Base-by-base conservation (phyloP, 345 rosid species). In the Diplotaxis tenuifolia region DNA sequence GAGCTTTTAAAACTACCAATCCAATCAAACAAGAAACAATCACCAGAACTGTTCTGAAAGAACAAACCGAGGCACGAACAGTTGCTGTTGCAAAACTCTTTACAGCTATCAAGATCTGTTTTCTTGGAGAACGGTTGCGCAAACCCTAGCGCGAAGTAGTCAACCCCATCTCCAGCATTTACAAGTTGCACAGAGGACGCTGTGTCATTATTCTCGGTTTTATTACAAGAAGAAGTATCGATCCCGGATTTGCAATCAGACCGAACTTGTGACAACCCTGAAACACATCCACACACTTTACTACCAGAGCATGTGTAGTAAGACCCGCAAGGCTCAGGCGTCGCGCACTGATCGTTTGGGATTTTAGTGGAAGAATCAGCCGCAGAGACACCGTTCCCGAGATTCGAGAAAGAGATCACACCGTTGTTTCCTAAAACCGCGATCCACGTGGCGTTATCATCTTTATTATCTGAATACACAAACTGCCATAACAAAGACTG, bases 31-130 rank as follows among this genome's bases (percentile, higher is more conserved):
- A 88, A 62, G 83, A 84, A 95, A 76, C 99, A 95, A 32, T 78
- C 78, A 10, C 92, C 85, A 3, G 96, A 74, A 72, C 83, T 84
- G 81, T 80, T 88, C 16, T 86, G 84, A 66, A 80, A 87, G 81
- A 91, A 93, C 72, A 89, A 50, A 57, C 84, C 97, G 32, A 86
- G 82, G 65, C 99, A 95, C 0, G 99, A 87, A 70, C 98, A 95
- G 56, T 95, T 92, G 11, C 59, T 42, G 4, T 29, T 65, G 80
- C 99, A 95, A 21, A 91, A 82, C 8, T 74, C 73, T 75, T 83
- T 84, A 84, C 99, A 95, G 3, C 89, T 81, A 68, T 79, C 80
- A 62, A 95, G 79, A 84, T 77, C 42, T 1, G 90, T 73, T 47
- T 78, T 84, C 61, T 63, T 76, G 38, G 84, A 84, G 9, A 85